Conservation (phyloP, 1,284 basidiomycete species). For the Fomitopsis pinicola region DNA sequence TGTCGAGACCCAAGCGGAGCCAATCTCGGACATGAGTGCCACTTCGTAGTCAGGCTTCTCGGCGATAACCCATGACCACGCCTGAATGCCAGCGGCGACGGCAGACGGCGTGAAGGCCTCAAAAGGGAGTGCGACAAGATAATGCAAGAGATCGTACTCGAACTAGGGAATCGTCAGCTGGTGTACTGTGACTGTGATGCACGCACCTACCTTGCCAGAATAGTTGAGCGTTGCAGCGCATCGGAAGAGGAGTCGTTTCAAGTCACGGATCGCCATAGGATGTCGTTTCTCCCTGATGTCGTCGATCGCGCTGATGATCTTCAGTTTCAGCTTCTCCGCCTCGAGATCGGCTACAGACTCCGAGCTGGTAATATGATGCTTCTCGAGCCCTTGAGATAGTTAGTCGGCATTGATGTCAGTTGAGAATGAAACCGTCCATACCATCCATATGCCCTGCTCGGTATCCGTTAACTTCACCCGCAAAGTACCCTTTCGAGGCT, state of each 20-base stretch:
- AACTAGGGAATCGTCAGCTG: slow-evolving; percentile 39
- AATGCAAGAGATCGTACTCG: slow-evolving; percentile 85
- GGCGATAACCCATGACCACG: slow-evolving; percentile 96
- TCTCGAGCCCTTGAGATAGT: background rate
- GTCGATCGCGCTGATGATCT: slow-evolving; percentile 64
- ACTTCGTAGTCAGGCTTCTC: slow-evolving; percentile 78
- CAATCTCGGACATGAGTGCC: slow-evolving; percentile 81
- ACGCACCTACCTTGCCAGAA: slow-evolving; percentile 49
- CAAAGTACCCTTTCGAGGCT: slow-evolving; percentile 81
- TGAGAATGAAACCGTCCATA: slow-evolving; percentile 17
- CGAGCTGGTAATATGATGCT: slow-evolving; percentile 4
- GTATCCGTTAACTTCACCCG: slow-evolving; percentile 83
- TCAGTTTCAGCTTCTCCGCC: slow-evolving; percentile 47
- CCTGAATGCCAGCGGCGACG: slow-evolving; percentile 85
- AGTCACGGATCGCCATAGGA: slow-evolving; percentile 70
- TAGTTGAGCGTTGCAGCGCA: slow-evolving; percentile 81
- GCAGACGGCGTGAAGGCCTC: slow-evolving; percentile 86
- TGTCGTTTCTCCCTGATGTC: slow-evolving; percentile 72
- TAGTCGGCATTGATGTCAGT: background rate
- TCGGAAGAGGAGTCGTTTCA: slow-evolving; percentile 85
- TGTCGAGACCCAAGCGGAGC: slow-evolving; percentile 84
- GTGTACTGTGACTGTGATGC: too few species aligned
- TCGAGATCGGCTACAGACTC: slow-evolving; percentile 20
- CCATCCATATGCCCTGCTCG: slow-evolving; percentile 53
- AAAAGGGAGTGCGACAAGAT: slow-evolving; percentile 87